phyloP scores from a whole-genome alignment of 2,329 filamentous ascomycete genomes.

The Penicillium sp. region DNA sequence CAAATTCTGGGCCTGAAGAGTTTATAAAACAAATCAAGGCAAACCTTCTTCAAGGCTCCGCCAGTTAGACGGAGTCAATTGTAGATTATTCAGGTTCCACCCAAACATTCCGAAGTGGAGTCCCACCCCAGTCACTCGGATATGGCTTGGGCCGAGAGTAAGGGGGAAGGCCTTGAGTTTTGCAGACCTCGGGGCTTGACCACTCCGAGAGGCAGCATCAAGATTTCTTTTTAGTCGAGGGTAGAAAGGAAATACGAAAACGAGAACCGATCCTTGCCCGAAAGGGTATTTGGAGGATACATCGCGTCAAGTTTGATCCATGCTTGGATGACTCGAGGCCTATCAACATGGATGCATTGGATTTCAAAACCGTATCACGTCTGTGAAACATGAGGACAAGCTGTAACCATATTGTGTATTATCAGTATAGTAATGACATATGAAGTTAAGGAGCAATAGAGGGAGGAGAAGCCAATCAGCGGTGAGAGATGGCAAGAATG shows the following conservation, averaged over 20 bases:
- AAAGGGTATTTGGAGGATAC: constrained; percentile 12
- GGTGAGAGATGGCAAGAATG: neutral
- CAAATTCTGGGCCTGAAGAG: neutral
- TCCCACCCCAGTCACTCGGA: neutral
- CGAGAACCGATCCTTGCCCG: constrained; percentile 21
- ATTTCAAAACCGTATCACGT: neutral
- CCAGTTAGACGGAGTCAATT: neutral
- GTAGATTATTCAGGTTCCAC: constrained; percentile 1
- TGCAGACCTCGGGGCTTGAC: neutral
- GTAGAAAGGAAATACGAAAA: constrained; percentile 11
- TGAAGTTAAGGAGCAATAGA: too few relatives aligned
- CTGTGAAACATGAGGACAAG: neutral
- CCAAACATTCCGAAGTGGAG: neutral
- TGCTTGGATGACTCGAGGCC: neutral
- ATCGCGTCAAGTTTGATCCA: constrained; percentile 4
- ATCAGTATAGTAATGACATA: too few relatives aligned
- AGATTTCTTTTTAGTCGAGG: neutral
- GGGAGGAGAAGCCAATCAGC: neutral
- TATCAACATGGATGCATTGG: neutral
- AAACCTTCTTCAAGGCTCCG: neutral
- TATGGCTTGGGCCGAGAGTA: neutral
- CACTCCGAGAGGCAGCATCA: neutral
- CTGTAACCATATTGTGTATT: neutral
- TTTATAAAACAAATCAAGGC: neutral
- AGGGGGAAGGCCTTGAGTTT: neutral